Conservation (phyloP, 129 eudicot species). For the Artemisia annua region DNA sequence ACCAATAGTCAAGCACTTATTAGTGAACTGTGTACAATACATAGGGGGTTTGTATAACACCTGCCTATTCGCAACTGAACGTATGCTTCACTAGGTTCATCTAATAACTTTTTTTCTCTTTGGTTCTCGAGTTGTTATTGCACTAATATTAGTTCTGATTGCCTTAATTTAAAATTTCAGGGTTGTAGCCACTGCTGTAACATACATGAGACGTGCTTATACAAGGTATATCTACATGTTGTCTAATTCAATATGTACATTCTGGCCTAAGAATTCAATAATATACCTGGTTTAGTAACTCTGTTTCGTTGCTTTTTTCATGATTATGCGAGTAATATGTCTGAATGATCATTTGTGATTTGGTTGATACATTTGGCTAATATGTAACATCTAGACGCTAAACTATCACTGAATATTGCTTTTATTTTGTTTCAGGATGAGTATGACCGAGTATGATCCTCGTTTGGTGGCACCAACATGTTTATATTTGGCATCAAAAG, state of each 20-base stretch:
- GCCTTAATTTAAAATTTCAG: constrained; percentile 47
- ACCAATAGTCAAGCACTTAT: constrained; percentile 8
- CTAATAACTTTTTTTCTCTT: background rate
- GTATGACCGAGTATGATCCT: constrained; percentile 93
- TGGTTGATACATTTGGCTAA: constrained; percentile 9
- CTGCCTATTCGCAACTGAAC: background rate
- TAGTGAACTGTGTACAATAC: too few species aligned
- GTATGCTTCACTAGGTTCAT: constrained; percentile 16
- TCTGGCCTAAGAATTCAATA: background rate
- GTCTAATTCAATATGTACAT: constrained; percentile 5
- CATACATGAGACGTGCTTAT: constrained; percentile 97
- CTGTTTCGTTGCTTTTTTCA: background rate
- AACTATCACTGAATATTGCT: background rate
- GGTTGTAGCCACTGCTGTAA: constrained; percentile 98
- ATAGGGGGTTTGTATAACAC: background rate
- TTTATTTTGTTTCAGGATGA: constrained; percentile 53
- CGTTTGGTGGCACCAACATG: constrained; percentile 96
- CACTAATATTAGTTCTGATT: constrained; percentile 11
- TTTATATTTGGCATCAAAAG: constrained; percentile 96
- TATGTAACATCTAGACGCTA: constrained; percentile 15
- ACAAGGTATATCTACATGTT: constrained; percentile 47
- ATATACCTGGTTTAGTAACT: background rate
- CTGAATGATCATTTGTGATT: background rate
- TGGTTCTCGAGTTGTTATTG: constrained; percentile 13
- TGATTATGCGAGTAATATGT: background rate